Evolutionary conservation across 1,139 yeast genomes (phyloP), one percentile per base, ranked within the genome.

Genomic region (Zygosaccharomyces sapae): DNA sequence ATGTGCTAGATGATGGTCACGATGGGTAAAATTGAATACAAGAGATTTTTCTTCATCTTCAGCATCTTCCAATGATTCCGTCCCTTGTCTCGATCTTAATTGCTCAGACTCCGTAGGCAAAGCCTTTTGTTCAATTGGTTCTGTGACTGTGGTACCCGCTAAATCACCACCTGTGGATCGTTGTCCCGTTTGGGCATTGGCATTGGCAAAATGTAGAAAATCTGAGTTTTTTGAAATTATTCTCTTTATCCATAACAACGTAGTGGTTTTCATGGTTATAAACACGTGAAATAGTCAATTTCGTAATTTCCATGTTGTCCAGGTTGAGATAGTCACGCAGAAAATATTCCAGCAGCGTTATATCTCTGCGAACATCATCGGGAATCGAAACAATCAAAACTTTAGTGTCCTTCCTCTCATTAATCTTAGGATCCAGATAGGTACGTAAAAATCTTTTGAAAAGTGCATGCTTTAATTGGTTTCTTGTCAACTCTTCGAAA

Each of bases 251-350:
- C 19, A 57, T 55, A 33, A 64, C 48, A n/a, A 64, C 44, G 39
- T 65, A 63, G 48, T 64, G 67, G 22, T 59, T 59, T 48, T 65
- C 68, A 37, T 62, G 63, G 48, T 63, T 60, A 45, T 61, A 62
- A 12, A 55, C 47, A 8, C 48, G 49, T 10, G 50, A 54, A 2
- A 55, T 52, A 2, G 62, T 58, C 25, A 65, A 49, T 48, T 62
- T 64, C 13, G 53, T 50, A n/a, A 65, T 62, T 36, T 57, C 54
- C 31, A 63, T 61, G 41, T 61, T 54, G 31, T 55, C 51, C 34
- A 63, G 48, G 43, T 61, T 62, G 44, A 65, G 63, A 45, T 63
- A 61, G 44, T 63, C 65, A 27, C 55, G 52, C 38, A 65, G 47
- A 37, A 63, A 63, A 20, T 59, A 56, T 40, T 63, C 67, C 30